Base-by-base conservation (phyloP, 1,284 basidiomycete species). In the Ustilago tritici region DNA sequence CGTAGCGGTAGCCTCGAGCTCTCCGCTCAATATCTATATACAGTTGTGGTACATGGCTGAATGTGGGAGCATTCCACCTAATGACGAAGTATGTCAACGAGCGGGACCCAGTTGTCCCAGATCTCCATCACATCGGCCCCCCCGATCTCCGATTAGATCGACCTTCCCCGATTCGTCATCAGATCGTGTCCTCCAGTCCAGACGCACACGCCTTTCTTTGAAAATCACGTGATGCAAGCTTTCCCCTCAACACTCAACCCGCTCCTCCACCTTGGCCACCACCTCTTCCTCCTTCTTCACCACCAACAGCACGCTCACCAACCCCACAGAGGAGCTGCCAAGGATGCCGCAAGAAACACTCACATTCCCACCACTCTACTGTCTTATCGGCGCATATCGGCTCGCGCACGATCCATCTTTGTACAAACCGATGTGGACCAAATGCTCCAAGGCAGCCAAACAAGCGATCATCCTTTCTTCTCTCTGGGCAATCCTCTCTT, bases 271-370 rank as follows among this genome's bases (percentile, higher is more conserved):
- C 23, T 28, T 28, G 23, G 23, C 23, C 23, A 3, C 3, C 23
- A 23, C 61, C 9, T 31, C n/a, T 7, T 49, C 32, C n/a, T 23
- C 34, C 43, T 52, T 23, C 17, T 14, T 19, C 23, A 9, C 3
- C 49, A 31, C 52, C 35, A 32, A 17, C 38, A 35, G 28, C 15
- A 12, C 10, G 17, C 23, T 38, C 11, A 32, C 19, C 11, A 32
- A 14, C 6, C 15, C 8, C 11, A 7, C 3, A 32, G 49, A 12
- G n/a, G 7, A 4, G 1, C 11, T 32, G 7, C 14, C 31, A 46
- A 59, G 15, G 23, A 85, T 85, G 84, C 84, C 84, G 58, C 82
- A 85, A 66, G 83, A 83, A 35, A 83, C 80, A 34, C 76, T 84
- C 34, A 68, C 72, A n/a, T 78, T 82, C 28, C 81, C 84, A 23